Base-by-base conservation (phyloP, 805 yeast species). In the Saccharomycopsis microspora region DNA sequence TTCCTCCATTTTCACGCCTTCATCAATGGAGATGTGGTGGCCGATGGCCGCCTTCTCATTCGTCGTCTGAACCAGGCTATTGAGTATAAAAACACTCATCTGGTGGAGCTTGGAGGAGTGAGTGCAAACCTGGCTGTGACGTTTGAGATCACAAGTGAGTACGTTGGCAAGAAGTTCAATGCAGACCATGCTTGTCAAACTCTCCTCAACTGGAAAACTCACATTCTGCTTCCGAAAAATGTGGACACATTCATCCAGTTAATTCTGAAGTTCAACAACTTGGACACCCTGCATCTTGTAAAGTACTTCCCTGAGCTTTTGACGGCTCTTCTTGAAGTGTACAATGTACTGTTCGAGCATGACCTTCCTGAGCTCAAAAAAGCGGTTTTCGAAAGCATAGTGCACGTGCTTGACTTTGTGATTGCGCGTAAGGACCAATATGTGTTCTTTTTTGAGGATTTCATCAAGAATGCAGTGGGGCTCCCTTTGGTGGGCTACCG, bases 161-260 rank as follows among this genome's bases (percentile, higher is more conserved):
- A 83, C 60, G 76, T 80, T 47, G 95, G 96, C 30, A 80, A 74
- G 54, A 60, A 66, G 10, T 82, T 67, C 64, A 83, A 84, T 56
- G 64, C 77, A 19, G 86, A 81, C 50, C 45, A 64, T 4, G 64
- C 80, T 3, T 67, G 82, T 49, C 76, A 74, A 39, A 69, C 71
- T 33, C 64, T 85, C 42, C 59, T 80, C 54, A 70, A 72, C 50
- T 77, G 80, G 74, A 74, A 68, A 49, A 60, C 68, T 36, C 60
- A 70, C 27, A 60, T 57, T 39, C 44, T 59, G 5, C 43, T 62
- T n/a, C 64, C 63, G 34, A 62, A 62, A 30, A 71, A 71, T 55
- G 74, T 70, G 50, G 61, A 61, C 3, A 73, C 71, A 43, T 68
- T 80, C 42, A 60, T 75, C 31, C 67, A 67, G 11, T 61, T 75